phyloP scores from a whole-genome alignment of 1,284 basidiomycete genomes.

The Kwoniella shivajii region DNA sequence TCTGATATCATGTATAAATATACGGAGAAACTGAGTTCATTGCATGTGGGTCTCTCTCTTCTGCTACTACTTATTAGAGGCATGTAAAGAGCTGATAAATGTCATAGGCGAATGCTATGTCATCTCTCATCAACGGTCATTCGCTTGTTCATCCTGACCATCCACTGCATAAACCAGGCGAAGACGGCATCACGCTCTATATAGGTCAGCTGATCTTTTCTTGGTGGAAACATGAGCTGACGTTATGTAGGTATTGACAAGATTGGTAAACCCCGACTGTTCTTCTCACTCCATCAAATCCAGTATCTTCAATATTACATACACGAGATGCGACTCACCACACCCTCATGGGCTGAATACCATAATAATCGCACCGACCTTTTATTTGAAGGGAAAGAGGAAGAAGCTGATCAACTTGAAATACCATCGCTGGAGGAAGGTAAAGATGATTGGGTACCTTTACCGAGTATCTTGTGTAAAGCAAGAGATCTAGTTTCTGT shows the following conservation, averaged over 20 bases:
- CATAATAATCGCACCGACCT: slow-evolving; percentile 9
- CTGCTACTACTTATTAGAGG: background rate
- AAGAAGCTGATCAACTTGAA: background rate
- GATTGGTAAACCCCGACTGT: slow-evolving; percentile 59
- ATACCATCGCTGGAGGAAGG: slow-evolving; percentile 10
- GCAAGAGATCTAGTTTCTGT: slow-evolving; percentile 10
- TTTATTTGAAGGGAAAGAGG: background rate
- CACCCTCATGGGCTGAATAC: slow-evolving; percentile 38
- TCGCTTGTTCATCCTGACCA: slow-evolving; percentile 69
- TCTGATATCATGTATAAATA: slow-evolving; percentile 46
- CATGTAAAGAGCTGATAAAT: slow-evolving; percentile 1
- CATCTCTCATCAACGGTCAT: slow-evolving; percentile 67
- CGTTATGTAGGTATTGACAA: slow-evolving; percentile 62
- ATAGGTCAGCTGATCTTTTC: slow-evolving; percentile 60
- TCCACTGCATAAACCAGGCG: slow-evolving; percentile 66
- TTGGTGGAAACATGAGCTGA: slow-evolving; percentile 54
- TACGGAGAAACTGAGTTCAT: slow-evolving; percentile 23
- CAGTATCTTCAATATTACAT: slow-evolving; percentile 85
- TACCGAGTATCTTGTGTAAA: slow-evolving; percentile 15
- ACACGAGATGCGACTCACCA: slow-evolving; percentile 69
- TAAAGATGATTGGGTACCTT: slow-evolving; percentile 23
- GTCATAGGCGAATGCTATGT: slow-evolving; percentile 60
- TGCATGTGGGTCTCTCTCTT: slow-evolving; percentile 33
- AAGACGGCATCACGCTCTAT: slow-evolving; percentile 68
- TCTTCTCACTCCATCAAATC: slow-evolving; percentile 78